These are phyloP conservation scores for Cadophora gregata DNA, from an alignment of 2,329 filamentous ascomycete genomes.

Conservation along the genomic window DNA sequence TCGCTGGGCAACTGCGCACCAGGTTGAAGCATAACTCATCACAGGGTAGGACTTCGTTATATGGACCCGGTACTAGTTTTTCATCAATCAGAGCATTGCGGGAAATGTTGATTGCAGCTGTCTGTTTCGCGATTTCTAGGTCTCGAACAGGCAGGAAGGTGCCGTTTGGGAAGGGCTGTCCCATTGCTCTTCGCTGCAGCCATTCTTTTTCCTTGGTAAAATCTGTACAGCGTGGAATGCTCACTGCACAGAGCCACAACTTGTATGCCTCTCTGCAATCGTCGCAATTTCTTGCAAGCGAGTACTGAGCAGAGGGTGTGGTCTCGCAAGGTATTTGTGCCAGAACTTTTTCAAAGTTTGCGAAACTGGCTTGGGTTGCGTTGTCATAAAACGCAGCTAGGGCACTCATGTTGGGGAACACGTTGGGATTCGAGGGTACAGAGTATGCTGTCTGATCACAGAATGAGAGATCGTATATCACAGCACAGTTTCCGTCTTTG, in stretches of 20 bases:
- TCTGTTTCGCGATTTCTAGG: slow-evolving; percentile 36
- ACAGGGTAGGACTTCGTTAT: slow-evolving; percentile 91
- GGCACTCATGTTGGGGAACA: slow-evolving; percentile 61
- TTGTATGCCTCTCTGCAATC: slow-evolving; percentile 87
- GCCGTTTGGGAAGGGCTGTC: slow-evolving; percentile 74
- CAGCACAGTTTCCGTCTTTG: slow-evolving; percentile 78
- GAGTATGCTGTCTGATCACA: slow-evolving; percentile 90
- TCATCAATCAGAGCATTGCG: slow-evolving; percentile 77
- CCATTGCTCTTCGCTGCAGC: slow-evolving; percentile 71
- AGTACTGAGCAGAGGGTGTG: slow-evolving; percentile 75
- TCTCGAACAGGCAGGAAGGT: slow-evolving; percentile 53
- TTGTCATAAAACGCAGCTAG: slow-evolving; percentile 80
- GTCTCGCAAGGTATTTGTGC: slow-evolving; percentile 87
- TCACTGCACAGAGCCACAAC: slow-evolving; percentile 91
- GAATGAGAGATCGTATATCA: slow-evolving; percentile 87
- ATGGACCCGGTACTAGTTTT: slow-evolving; percentile 79
- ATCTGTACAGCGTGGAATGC: slow-evolving; percentile 91
- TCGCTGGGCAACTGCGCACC: slow-evolving; percentile 82
- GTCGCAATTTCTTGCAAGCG: slow-evolving; percentile 75
- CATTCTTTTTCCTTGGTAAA: slow-evolving; percentile 62
- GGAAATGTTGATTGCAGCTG: slow-evolving; percentile 55
- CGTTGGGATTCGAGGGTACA: slow-evolving; percentile 78
- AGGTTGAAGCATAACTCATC: slow-evolving; percentile 86
- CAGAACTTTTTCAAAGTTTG: slow-evolving; percentile 81
- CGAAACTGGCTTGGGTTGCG: slow-evolving; percentile 71